Conservation (phyloP, 2,329 filamentous ascomycete species). For the Dactylellina sp. region DNA sequence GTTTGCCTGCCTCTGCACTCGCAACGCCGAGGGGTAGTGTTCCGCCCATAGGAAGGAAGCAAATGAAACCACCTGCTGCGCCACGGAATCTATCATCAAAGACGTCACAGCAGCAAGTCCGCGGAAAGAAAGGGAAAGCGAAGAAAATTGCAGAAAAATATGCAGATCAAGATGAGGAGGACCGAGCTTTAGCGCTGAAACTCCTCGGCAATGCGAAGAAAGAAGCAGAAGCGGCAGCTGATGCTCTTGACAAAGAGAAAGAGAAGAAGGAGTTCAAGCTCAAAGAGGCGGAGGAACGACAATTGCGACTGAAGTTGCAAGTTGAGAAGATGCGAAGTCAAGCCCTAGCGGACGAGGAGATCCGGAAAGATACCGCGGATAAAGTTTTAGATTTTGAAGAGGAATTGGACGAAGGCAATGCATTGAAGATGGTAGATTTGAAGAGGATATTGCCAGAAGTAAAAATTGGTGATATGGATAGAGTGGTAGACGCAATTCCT, state of each 20-base stretch:
- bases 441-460: conserved; percentile 75
- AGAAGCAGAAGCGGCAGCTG: conserved; percentile 59
- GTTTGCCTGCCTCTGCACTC: conserved; percentile 30
- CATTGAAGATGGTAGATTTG: conserved; percentile 69
- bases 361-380: conserved; percentile 72
- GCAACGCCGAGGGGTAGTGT: conserved; percentile 38
- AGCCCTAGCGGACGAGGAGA: conserved; percentile 69
- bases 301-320: conserved; percentile 75
- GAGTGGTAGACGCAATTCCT: conserved; percentile 71
- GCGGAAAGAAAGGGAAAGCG: conserved; percentile 82
- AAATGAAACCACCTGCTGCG: conserved; percentile 58
- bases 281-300: conserved; percentile 78
- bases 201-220: conserved; percentile 80
- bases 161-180: conserved; percentile 92
- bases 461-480: conserved; percentile 24
- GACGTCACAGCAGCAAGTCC: conserved; percentile 63
- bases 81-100: conserved; percentile 56
- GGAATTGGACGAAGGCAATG: conserved; percentile 67
- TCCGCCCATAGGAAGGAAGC: conserved; percentile 37
- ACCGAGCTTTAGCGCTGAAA: conserved; percentile 82
- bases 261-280: conserved; percentile 79
- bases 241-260: conserved; percentile 69
- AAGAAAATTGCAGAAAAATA: conserved; percentile 93
- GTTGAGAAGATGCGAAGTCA: conserved; percentile 71
- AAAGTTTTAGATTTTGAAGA: conserved; percentile 72